Evolutionary conservation across 1,139 yeast genomes (phyloP), one percentile per base, ranked within the genome.

Genomic region (Scheffersomyces illinoinensis): DNA sequence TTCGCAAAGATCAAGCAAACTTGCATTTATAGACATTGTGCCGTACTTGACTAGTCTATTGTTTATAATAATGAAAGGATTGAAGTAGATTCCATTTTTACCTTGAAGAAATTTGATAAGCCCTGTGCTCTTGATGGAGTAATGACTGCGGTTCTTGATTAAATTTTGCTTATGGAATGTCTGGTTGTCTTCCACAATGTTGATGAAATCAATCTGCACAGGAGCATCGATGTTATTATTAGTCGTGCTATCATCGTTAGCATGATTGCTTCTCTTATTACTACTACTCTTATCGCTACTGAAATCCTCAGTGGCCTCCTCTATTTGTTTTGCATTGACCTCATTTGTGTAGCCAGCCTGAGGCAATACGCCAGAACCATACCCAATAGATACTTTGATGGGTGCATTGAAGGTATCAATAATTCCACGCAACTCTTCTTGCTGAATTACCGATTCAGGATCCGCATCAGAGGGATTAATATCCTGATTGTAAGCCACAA

Each of bases 321-420:
- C 46, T 7, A 26, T 64, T 61, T 8, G 26, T 53, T 23, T 33
- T 14, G 43, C 4, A 33, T 33, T 33, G 54, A 74, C 67, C 39
- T 70, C 65, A 0, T 65, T 62, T 23, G 76, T 72, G 39, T 86
- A 85, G 5, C 93, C 93, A 4, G 66, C 68, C 71, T 96, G 99
- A 43, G 87, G 83, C 66, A 96, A 90, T 0, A 96, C 97, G 4
- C 97, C 98, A 8, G 97, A 90, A 1, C 99, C 99, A 72, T 96
- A 96, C 0, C 98, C 99, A 72, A 93, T 89, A 0, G 95, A 89
- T 65, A 83, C 89, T 58, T 85, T 77, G 23, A 91, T 84, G 0
- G 95, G 93, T 0, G 93, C 89, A 54, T 84, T 75, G 70, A 91
- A 91, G 52, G 82, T 76, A 70, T 84, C 73, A 23, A 88, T 71